A percentile compares a stretch with the other conserved stretches of the same genome.
Evolutionary conservation across 352 stramenopile species (phyloP).

Genomic region (Phytopythium chamaehyphon): DNA sequence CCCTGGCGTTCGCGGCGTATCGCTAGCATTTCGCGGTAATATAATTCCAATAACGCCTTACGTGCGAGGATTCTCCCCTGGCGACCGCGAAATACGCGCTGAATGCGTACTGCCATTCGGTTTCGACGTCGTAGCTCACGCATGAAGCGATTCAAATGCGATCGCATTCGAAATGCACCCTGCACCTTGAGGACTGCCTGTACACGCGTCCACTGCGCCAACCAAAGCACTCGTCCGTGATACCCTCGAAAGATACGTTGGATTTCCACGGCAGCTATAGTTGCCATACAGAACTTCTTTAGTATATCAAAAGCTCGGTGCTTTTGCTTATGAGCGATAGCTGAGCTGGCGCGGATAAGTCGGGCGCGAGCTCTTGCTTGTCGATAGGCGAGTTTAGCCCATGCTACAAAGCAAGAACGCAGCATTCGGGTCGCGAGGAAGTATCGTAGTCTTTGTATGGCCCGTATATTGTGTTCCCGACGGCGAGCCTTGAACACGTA

Average conservation of each 20-base stretch:
- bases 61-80: slow-evolving; percentile 35
- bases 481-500: slow-evolving; percentile 43
- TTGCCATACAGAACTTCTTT: slow-evolving; percentile 35
- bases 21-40: slow-evolving; percentile 50
- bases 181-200: slow-evolving; percentile 56
- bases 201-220: slow-evolving; percentile 24
- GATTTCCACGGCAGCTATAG: slow-evolving; percentile 57
- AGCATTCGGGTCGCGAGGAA: slow-evolving; percentile 37
- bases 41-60: slow-evolving; percentile 34
- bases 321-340: slow-evolving; percentile 10
- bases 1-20: slow-evolving; percentile 47
- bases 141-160: slow-evolving; percentile 46
- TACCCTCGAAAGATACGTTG: slow-evolving; percentile 55
- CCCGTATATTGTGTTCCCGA: slow-evolving; percentile 38
- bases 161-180: slow-evolving; percentile 60
- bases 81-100: slow-evolving; percentile 60
- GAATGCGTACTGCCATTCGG: slow-evolving; percentile 48
- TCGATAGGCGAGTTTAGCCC: slow-evolving; percentile 28
- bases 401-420: slow-evolving; percentile 36
- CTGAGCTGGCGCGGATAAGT: slow-evolving; percentile 22
- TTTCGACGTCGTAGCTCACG: slow-evolving; percentile 33
- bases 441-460: slow-evolving; percentile 48
- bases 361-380: slow-evolving; percentile 24
- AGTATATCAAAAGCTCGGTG: slow-evolving; percentile 33
- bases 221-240: slow-evolving; percentile 25